phyloP scores from a whole-genome alignment of 129 eudicot species.

The Glebionis coronaria region DNA sequence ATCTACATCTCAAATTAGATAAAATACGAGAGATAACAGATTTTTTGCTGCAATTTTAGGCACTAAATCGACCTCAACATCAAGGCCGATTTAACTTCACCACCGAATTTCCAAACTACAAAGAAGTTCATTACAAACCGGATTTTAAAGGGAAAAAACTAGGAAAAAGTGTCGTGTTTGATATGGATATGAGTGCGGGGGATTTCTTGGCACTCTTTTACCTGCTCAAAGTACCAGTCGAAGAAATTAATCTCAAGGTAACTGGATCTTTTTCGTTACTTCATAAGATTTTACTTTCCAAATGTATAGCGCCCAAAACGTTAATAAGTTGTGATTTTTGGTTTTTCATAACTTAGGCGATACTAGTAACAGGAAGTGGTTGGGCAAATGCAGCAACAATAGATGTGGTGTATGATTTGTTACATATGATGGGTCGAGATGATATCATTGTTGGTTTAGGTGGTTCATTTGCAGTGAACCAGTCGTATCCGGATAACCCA shows the following conservation, averaged over 20 bases:
- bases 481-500: conserved; percentile 38
- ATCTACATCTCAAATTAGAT: neutral
- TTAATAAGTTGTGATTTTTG: neutral
- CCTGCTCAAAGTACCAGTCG: conserved; percentile 75
- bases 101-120: conserved; percentile 57
- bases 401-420: conserved; percentile 75
- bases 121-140: conserved; percentile 54
- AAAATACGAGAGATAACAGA: neutral
- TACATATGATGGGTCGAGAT: conserved; percentile 99
- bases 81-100: conserved; percentile 71
- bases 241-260: conserved; percentile 73
- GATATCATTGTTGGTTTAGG: conserved; percentile 87
- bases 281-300: neutral
- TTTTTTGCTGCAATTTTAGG: conserved; percentile 35
- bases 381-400: conserved; percentile 95
- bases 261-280: neutral
- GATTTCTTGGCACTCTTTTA: conserved; percentile 85
- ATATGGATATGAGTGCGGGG: conserved; percentile 98
- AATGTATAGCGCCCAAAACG: neutral
- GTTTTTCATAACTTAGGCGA: conserved; percentile 40
- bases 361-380: conserved; percentile 70
- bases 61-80: conserved; percentile 49
- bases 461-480: conserved; percentile 58
- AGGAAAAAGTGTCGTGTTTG: conserved; percentile 66
- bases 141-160: conserved; percentile 43